Evolutionary conservation across 2,329 filamentous ascomycete genomes (phyloP).

Genomic region (Cryphonectria naterciae): DNA sequence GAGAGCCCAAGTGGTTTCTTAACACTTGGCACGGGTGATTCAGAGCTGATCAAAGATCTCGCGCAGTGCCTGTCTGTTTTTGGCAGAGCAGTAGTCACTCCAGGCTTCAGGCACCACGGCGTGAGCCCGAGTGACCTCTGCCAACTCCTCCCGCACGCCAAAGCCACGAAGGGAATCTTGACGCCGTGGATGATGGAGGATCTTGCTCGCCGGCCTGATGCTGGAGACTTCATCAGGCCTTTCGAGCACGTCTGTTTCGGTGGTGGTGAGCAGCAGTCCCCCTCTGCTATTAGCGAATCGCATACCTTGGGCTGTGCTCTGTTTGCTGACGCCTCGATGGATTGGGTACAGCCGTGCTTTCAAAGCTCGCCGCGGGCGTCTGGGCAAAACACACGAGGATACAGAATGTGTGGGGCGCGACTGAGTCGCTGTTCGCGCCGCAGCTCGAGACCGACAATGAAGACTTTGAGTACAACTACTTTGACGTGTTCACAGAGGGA

Average conservation of each 20-base stretch:
- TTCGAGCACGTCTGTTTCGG: constrained; percentile 30
- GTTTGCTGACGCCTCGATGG: constrained; percentile 7
- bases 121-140: constrained; percentile 27
- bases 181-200: constrained; percentile 33
- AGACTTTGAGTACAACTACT: constrained; percentile 31
- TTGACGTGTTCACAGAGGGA: constrained; percentile 29
- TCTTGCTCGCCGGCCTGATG: constrained; percentile 30
- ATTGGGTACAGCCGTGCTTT: constrained; percentile 27
- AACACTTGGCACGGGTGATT: neutral
- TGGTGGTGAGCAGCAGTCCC: constrained; percentile 30
- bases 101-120: constrained; percentile 31
- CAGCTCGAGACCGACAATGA: constrained; percentile 29
- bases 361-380: constrained; percentile 20
- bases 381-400: constrained; percentile 32
- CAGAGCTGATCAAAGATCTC: neutral
- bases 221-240: constrained; percentile 29
- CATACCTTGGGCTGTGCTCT: neutral
- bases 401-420: constrained; percentile 31
- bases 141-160: constrained; percentile 27
- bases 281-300: neutral
- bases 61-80: constrained; percentile 26
- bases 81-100: constrained; percentile 29
- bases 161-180: constrained; percentile 27
- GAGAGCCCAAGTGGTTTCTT: neutral
- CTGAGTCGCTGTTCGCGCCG: constrained; percentile 26